phyloP scores from a whole-genome alignment of 1,284 basidiomycete genomes.

The Puccinia sorghi region DNA sequence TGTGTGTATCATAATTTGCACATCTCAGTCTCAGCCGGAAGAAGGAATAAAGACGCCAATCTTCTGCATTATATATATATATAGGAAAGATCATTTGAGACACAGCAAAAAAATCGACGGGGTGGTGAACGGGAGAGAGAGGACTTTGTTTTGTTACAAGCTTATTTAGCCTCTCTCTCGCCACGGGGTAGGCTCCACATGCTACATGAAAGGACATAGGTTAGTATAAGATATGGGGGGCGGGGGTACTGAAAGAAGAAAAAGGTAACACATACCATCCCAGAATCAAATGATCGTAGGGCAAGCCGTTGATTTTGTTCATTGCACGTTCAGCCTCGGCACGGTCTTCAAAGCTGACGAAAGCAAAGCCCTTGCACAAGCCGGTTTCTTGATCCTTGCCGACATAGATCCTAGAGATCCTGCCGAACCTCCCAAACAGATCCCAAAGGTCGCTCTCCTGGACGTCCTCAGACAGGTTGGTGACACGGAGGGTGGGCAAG shows the following conservation, averaged over 20 bases:
- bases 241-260: not conserved
- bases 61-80: not conserved
- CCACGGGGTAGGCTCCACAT: constrained; percentile 50
- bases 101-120: not conserved
- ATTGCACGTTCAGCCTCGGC: constrained; percentile 81
- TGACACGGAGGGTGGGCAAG: constrained; percentile 92
- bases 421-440: constrained; percentile 67
- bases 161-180: constrained; percentile 40
- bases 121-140: not conserved
- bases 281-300: constrained; percentile 48
- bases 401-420: constrained; percentile 85
- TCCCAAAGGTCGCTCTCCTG: constrained; percentile 92
- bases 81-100: not conserved
- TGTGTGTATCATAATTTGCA: no score
- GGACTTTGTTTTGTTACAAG: not conserved
- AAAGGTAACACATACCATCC: constrained; percentile 60
- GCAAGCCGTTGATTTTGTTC: constrained; percentile 84
- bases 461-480: constrained; percentile 93
- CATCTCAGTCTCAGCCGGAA: not conserved
- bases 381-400: constrained; percentile 94
- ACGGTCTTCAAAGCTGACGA: constrained; percentile 87
- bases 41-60: not conserved
- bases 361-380: constrained; percentile 91
- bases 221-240: not conserved
- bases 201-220: not conserved